Conservation (phyloP, 805 yeast species). For the Saccharomycopsis microspora region DNA sequence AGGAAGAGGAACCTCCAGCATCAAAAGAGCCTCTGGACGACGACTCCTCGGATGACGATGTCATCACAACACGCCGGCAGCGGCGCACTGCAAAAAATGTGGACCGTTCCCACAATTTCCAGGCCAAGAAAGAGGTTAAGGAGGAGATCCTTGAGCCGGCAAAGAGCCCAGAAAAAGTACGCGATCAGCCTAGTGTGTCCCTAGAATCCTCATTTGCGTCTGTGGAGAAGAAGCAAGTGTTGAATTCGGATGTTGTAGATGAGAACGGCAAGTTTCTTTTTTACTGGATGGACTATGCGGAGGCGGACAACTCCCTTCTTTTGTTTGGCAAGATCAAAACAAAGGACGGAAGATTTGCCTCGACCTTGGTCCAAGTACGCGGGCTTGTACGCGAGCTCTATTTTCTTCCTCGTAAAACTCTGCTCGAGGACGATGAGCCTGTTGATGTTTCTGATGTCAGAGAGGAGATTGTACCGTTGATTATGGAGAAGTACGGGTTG, state of each 20-base stretch:
- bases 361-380: slow-evolving; percentile 67
- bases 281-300: slow-evolving; percentile 88
- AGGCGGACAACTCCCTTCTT: slow-evolving; percentile 54
- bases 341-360: slow-evolving; percentile 39
- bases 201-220: too few relatives aligned
- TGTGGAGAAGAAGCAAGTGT: too few relatives aligned
- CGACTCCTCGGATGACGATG: slow-evolving; percentile 12
- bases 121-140: slow-evolving; percentile 18
- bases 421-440: slow-evolving; percentile 24
- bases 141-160: slow-evolving; percentile 3
- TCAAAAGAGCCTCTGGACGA: neutral
- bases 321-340: slow-evolving; percentile 75
- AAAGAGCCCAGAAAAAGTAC: slow-evolving; percentile 3
- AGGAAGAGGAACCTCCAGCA: neutral
- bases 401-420: slow-evolving; percentile 53
- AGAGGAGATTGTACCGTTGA: slow-evolving; percentile 60
- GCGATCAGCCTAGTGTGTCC: slow-evolving; percentile 5
- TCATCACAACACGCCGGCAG: slow-evolving; percentile 42
- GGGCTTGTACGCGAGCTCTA: slow-evolving; percentile 62
- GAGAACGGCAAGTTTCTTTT: slow-evolving; percentile 46
- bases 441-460: slow-evolving; percentile 56
- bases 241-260: slow-evolving; percentile 23
- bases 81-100: slow-evolving; percentile 32
- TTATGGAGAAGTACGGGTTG: slow-evolving; percentile 53
- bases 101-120: slow-evolving; percentile 31